Conservation (phyloP, 495 filamentous ascomycete genomes). For the Penicillium goetzii region DNA sequence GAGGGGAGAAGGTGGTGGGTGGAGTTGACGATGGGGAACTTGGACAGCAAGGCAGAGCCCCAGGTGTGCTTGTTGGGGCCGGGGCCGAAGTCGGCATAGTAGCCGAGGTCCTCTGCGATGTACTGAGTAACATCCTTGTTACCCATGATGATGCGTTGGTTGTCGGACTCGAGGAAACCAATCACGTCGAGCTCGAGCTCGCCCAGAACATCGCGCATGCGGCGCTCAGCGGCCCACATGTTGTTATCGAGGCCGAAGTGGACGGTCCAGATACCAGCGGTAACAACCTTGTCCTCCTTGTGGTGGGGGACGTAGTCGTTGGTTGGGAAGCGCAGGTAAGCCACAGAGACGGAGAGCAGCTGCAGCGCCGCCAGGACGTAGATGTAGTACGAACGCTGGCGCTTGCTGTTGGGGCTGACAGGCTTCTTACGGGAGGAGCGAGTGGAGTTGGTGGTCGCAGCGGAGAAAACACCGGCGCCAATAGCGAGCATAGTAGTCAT, state of each 20-base stretch:
- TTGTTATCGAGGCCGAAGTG: slow-evolving; percentile 98
- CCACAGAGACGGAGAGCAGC: slow-evolving; percentile 75
- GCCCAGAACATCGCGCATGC: slow-evolving; percentile 89
- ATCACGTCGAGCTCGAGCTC: slow-evolving; percentile 95
- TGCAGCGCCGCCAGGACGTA: slow-evolving; percentile 75
- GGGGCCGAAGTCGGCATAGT: slow-evolving; percentile 98
- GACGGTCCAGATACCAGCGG: slow-evolving; percentile 97
- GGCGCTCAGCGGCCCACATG: slow-evolving; percentile 96
- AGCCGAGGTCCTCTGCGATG: slow-evolving; percentile 92
- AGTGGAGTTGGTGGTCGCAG: slow-evolving; percentile 57
- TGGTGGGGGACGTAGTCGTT: slow-evolving; percentile 92
- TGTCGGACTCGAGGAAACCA: slow-evolving; percentile 89
- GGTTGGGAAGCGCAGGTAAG: slow-evolving; percentile 92
- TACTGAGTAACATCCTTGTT: slow-evolving; percentile 97
- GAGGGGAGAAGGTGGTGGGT: slow-evolving; percentile 94
- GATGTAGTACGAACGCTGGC: slow-evolving; percentile 68
- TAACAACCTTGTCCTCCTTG: slow-evolving; percentile 80
- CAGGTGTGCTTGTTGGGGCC: slow-evolving; percentile 99
- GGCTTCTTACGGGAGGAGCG: slow-evolving; percentile 50
- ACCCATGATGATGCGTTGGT: slow-evolving; percentile 99
- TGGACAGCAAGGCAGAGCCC: slow-evolving; percentile 90
- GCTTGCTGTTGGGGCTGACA: slow-evolving; percentile 55
- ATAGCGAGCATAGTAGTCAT: slow-evolving; percentile 79
- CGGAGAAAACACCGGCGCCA: slow-evolving; percentile 82
- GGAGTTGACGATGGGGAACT: slow-evolving; percentile 96